These are phyloP conservation scores for Kwoniella mangroviensis DNA, from an alignment of 768 basidiomycete species.

Conservation along the genomic window DNA sequence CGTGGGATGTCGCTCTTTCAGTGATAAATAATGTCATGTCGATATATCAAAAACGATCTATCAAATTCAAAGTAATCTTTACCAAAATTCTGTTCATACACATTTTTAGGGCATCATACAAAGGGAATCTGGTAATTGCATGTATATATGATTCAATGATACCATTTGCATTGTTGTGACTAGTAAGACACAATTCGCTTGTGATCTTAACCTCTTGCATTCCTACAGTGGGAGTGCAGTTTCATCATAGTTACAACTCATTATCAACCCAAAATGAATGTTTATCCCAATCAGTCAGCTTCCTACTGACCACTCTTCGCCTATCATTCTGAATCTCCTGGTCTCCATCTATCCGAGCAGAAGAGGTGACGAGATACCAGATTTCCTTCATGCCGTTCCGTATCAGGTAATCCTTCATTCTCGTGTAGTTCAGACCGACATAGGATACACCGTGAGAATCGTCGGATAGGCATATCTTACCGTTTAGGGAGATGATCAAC, in stretches of 20 bases:
- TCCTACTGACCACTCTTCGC: slow-evolving; percentile 33
- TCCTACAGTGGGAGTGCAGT: background rate
- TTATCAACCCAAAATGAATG: slow-evolving; percentile 44
- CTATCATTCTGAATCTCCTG: slow-evolving; percentile 28
- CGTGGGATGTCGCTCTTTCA: too few species aligned
- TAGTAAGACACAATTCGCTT: background rate
- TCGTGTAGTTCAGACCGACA: slow-evolving; percentile 83
- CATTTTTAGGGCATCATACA: background rate
- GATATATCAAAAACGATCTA: too few species aligned
- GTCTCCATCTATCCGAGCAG: slow-evolving; percentile 8
- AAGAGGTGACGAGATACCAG: slow-evolving; percentile 54
- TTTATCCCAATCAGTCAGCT: slow-evolving; percentile 38
- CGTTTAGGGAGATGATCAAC: slow-evolving; percentile 72
- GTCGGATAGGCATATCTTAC: slow-evolving; percentile 85
- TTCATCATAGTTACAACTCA: background rate
- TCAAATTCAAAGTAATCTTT: too few species aligned
- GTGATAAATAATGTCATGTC: too few species aligned
- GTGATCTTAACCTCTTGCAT: background rate
- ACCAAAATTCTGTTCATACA: background rate
- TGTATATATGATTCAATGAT: slow-evolving; percentile 3
- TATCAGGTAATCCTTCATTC: slow-evolving; percentile 69
- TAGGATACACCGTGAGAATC: slow-evolving; percentile 90
- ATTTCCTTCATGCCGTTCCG: slow-evolving; percentile 64
- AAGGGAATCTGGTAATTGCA: background rate
- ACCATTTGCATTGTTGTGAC: too few species aligned